Evolutionary conservation across 306 rosid species (phyloP), one percentile per base, ranked within the genome.

Genomic region (Trifolium pratense): DNA sequence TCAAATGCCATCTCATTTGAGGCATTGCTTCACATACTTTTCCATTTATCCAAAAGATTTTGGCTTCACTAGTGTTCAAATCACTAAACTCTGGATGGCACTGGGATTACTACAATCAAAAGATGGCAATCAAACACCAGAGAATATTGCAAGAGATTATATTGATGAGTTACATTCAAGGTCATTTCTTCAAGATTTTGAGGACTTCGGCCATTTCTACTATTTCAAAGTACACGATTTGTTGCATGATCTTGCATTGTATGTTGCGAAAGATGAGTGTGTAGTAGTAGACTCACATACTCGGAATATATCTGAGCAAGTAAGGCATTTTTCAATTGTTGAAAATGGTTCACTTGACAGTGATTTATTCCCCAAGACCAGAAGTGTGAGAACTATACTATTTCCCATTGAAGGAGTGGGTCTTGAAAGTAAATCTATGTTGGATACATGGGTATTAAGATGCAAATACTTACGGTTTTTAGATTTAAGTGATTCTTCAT

Each of bases 221-320:
- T 3, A 0, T 2, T 78, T 78, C n/a, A 25, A 61, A 63, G 68
- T 82, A 70, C 86, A 80, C 21, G 65, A 78, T 36, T 59, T 84
- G 0, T 46, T 76, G 9, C 86, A 85, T 49, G 82, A 82, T 37
- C 74, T 85, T 21, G 82, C 80, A 10, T 9, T 23, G 0, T 73
- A 12, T 18, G 55, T 79, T 58, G 67, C 79, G 0, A 31, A 66
- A 49, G 52, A 10, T 13, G 84, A 75, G 20, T 81, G 48, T 7
- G 45, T 31, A 43, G 16, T 3, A 1, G 3, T 62, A 4, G 73
- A 60, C 34, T 29, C 34, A 1, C 14, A 11, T 8, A 21, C 21
- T 18, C 18, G 2, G 2, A 11, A 40, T 37, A 51, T 64, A 52
- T 2, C 56, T 10, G 10, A 75, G 8, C 14, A 62, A 8, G 66